phyloP scores from a whole-genome alignment of 2,329 filamentous ascomycete genomes.

The Colletotrichum sidae region DNA sequence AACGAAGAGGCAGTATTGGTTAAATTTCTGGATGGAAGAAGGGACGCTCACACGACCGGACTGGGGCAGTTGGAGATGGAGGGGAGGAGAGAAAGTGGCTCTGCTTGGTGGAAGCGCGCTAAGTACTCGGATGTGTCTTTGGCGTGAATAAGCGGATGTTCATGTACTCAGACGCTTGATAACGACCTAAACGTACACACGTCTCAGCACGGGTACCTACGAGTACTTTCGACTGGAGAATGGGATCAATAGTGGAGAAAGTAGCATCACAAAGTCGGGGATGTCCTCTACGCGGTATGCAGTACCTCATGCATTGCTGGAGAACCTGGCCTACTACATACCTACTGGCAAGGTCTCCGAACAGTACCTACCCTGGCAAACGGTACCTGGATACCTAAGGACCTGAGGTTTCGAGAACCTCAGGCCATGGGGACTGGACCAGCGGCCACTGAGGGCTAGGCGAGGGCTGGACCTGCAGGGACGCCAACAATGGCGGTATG shows the following conservation, averaged over 20 bases:
- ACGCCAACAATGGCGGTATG: not conserved
- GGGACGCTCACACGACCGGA: not conserved
- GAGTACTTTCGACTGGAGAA: no score
- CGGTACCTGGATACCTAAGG: no score
- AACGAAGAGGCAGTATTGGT: slow-evolving; percentile 12
- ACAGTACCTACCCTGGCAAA: no score
- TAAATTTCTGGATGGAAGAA: not conserved
- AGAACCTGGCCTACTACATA: not conserved
- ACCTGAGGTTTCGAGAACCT: no score
- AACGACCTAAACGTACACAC: no score
- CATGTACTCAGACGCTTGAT: no score
- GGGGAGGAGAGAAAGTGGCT: slow-evolving; percentile 4
- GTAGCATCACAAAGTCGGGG: slow-evolving; percentile 30
- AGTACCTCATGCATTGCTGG: not conserved
- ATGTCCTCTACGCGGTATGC: not conserved
- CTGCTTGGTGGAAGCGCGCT: not conserved
- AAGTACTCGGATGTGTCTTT: no score
- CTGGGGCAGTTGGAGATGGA: no score
- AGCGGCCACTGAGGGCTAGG: no score
- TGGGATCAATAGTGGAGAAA: not conserved
- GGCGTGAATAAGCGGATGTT: no score
- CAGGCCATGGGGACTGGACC: slow-evolving; percentile 5
- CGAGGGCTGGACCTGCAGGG: not conserved
- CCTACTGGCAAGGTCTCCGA: no score
- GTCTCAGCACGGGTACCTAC: no score